phyloP scores from a whole-genome alignment of 306 rosid species.

The Dalbergia cochinchinensis region DNA sequence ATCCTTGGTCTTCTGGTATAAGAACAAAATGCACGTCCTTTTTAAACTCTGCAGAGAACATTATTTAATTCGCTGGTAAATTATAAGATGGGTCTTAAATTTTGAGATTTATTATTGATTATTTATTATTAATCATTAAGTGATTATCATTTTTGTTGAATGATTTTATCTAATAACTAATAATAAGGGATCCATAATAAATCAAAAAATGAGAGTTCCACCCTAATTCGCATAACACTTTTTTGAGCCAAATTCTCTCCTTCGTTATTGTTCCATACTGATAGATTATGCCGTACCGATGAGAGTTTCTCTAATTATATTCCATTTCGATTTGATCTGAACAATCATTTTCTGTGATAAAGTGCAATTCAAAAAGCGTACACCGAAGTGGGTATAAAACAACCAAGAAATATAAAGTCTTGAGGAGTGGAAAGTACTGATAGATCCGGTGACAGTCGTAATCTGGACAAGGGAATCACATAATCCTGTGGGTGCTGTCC shows the following conservation, averaged over 20 bases:
- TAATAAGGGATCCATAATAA: too few relatives aligned
- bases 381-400: conserved; percentile 40
- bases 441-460: conserved; percentile 22
- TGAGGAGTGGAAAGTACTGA: conserved; percentile 18
- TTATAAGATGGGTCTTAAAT: too few relatives aligned
- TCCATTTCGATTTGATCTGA: conserved; percentile 32
- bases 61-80: conserved; percentile 16
- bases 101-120: too few relatives aligned
- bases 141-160: too few relatives aligned
- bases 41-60: conserved; percentile 36
- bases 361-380: conserved; percentile 50
- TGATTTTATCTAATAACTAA: too few relatives aligned
- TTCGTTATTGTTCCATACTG: not conserved
- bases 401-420: not conserved
- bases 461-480: conserved; percentile 51
- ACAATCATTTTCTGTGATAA: conserved; percentile 50
- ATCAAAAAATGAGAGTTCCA: too few relatives aligned
- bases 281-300: conserved; percentile 47
- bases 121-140: too few relatives aligned
- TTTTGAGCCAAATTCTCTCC: conserved; percentile 47
- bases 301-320: conserved; percentile 1
- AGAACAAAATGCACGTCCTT: conserved; percentile 42
- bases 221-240: conserved; percentile 28
- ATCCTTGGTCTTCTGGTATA: conserved; percentile 6
- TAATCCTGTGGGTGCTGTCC: conserved; percentile 43